Evolutionary conservation across 169 alveolate species (phyloP), one percentile per base, ranked within the genome.

Genomic region (Plasmodium sp.): DNA sequence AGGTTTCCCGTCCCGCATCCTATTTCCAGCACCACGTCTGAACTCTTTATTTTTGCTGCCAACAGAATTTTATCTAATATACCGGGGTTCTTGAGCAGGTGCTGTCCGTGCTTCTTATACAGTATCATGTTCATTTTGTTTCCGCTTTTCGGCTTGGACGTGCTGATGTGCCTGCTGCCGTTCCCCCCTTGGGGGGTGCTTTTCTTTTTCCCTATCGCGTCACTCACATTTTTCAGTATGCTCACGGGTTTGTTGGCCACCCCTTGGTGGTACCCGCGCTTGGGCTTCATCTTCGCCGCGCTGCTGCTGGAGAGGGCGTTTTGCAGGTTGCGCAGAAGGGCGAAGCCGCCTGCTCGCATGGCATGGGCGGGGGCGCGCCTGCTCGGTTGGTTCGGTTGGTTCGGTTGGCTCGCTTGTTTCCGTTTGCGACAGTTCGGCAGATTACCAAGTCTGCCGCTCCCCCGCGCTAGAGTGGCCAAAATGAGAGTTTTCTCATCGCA

Each of bases 1-100:
- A 99, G 93, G 95, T 99, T 99, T 2, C 99, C 99, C 22, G 99
- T 98, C 36, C 99, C 99, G 71, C 99, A 99, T 22, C 99, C 99
- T 18, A 99, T 99, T 97, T 99, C 99, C 58, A 99, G 95, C 2
- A 99, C 99, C 9, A 98, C 98, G 96, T 99, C 99, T 5, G 99
- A 98, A 14, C 99, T 97, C 94, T 98, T 98, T 45, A 99, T 98
- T 48, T 99, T 99, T 16, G 99, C 98, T 56, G 99, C 99, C 33
- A 96, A 97, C 33, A 99, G 97, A 62, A 99, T 98, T 95, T 98
- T 97, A 86, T 99, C 99, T 62, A 99, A 97, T 51, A 99, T 98
- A 73, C 99, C 99, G 3, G 99, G 99, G 92, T 99, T 99, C 97
- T 99, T 99, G 77, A 99, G 97, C 84, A 99, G 97, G 96, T 99